These are phyloP conservation scores for Daldinia caldariorum DNA, from an alignment of 495 filamentous ascomycete species.

Conservation along the genomic window DNA sequence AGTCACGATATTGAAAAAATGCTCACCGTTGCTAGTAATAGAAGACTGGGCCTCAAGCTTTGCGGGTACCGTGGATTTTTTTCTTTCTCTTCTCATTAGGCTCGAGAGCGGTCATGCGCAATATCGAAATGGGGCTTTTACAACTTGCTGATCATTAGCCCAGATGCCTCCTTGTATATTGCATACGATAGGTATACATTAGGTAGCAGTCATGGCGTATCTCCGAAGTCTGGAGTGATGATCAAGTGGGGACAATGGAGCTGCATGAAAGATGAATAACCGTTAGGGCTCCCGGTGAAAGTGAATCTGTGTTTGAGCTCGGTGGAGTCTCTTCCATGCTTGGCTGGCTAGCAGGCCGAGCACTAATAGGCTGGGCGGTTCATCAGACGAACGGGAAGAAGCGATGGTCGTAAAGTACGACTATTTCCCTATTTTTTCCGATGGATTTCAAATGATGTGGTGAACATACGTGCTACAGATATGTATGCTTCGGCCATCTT, in stretches of 20 bases:
- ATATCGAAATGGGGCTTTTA: conserved; percentile 15
- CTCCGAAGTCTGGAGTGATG: conserved; percentile 37
- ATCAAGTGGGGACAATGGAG: conserved; percentile 6
- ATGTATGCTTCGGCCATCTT: conserved; percentile 19
- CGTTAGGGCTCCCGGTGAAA: conserved; percentile 29
- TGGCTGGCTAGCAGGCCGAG: background rate
- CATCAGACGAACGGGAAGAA: conserved; percentile 36
- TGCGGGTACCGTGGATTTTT: conserved; percentile 27
- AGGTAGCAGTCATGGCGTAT: conserved; percentile 13
- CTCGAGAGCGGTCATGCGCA: conserved; percentile 24
- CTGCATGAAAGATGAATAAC: conserved; percentile 41
- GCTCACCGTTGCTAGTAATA: conserved; percentile 2
- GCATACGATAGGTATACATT: too few species aligned
- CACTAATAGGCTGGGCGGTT: conserved; percentile 27
- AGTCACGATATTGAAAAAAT: conserved; percentile 29
- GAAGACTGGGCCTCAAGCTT: conserved; percentile 12
- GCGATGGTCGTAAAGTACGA: conserved; percentile 14
- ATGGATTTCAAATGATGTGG: conserved; percentile 16
- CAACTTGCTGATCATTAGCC: conserved; percentile 14
- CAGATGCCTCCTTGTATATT: conserved; percentile 2
- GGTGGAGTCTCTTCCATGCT: conserved; percentile 35
- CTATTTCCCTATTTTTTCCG: conserved; percentile 11
- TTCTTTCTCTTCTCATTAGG: conserved; percentile 19
- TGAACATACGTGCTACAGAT: conserved; percentile 6
- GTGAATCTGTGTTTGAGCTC: conserved; percentile 41